Evolutionary conservation across 202 grass and related monocot species (phyloP), one percentile per base, ranked within the genome.

Genomic region (Panicum virgatum): DNA sequence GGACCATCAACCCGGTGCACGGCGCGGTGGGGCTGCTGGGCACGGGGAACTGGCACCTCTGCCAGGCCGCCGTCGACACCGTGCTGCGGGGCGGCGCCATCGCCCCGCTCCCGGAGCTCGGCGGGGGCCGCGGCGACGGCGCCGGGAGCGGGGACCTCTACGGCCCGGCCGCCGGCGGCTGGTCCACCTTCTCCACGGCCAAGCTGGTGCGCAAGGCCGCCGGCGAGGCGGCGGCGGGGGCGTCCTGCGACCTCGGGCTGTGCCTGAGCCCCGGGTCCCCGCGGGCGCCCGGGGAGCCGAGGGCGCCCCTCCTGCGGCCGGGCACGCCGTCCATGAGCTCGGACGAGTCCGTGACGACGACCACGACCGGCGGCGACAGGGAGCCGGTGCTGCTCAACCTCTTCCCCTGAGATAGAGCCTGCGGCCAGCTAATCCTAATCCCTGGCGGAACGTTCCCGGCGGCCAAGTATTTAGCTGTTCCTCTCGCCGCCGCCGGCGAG

Each of bases 1-100:
- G 93, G 37, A 96, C 90, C 51, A 96, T 96, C 83, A 97, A 89
- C 81, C 90, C 90, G 36, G 93, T 97, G 29, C 81, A 87, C 48
- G 93, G 93, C 73, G 93, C 86, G 0, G 90, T 89, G 22, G 93
- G 93, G 20, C 73, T 97, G 34, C 88, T 91, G 19, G 79, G 83
- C 73, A 83, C 88, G 1, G 88, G 86, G 1, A 93, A 89, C 84
- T 93, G 93, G 93, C 93, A 89, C 74, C 84, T 97, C 11, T 97
- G 93, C 88, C 93, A 97, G 84, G 93, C 80, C 18, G 93, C 93
- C 18, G 93, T 93, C n/a, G 83, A 89, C 40, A 89, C 90, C 16
- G 88, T 97, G 62, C 84, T 97, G 51, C 93, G 90, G 6, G 93
- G 90, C 20, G 93, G 88, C 23, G 32, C 90, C 43, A 78, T 93